Base-by-base conservation (phyloP, 2,329 filamentous ascomycete species). In the Botrytis paeoniae region DNA sequence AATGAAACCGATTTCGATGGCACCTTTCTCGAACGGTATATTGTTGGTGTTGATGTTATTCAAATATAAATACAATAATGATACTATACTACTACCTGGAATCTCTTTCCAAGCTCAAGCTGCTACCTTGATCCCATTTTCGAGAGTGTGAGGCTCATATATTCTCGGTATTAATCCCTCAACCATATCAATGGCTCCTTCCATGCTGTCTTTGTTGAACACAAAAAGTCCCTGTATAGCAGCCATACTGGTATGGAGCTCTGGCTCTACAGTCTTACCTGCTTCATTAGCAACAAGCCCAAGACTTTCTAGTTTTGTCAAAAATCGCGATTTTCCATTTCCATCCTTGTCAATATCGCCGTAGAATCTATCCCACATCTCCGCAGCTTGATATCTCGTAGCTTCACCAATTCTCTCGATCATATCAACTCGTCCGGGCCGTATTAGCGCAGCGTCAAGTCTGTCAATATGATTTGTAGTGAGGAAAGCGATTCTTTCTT, bases 281-380 rank as follows among this genome's bases (percentile, higher is more conserved):
- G 71, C 62, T 20, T 65, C 85, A 69, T 88, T 85, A 29, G 89
- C 87, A 70, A 97, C 89, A 39, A 98, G 82, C 0, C 92, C 91
- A 25, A 96, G 84, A 66, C 90, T 86, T 62, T 89, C 87, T 20
- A 97, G 87, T 74, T 88, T 89, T 35, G 85, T 80, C 76, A 98
- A 82, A 83, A 99, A 98, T 29, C 87, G 85, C 78, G 87, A 83
- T 78, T 90, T 89, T 32, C 89, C 88, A 9, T 83, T 82, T 25
- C 90, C 89, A 71, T 89, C 87, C 0, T 79, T 77, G 79, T 97
- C 95, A 37, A 93, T 85, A 48, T 97, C 93, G 6, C 92, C 92
- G 80, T 98, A 99, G 84, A 98, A 99, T 32, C 96, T 90, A 81
- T 97, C 92, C 94, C 95, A 99, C 84, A 99, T 92, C 82, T 92